Percentiles rank a stretch among this genome's conserved stretches.
phyloP scores from a whole-genome alignment of 2,329 filamentous ascomycete species.

The Neofusicoccum kwambonambiense region DNA sequence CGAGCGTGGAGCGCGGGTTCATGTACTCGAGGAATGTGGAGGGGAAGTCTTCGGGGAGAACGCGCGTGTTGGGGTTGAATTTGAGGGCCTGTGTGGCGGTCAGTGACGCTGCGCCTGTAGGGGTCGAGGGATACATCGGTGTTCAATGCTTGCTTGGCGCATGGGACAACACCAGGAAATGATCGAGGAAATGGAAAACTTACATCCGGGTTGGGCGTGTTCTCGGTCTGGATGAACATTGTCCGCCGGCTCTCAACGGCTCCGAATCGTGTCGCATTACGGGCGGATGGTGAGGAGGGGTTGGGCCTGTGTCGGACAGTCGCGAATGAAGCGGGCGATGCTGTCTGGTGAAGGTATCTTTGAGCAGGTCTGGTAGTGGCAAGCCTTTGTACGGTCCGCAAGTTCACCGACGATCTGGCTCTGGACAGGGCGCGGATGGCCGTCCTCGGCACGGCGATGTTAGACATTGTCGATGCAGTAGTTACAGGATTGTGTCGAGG shows the following conservation, averaged over 20 bases:
- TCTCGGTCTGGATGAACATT: conserved; percentile 97
- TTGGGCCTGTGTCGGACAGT: conserved; percentile 31
- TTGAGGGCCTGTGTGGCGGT: conserved; percentile 62
- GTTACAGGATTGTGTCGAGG: background rate
- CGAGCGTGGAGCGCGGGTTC: conserved; percentile 80
- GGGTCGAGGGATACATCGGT: no score
- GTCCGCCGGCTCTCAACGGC: conserved; percentile 52
- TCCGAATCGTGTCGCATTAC: background rate
- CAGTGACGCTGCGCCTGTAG: background rate
- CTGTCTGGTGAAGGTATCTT: conserved; percentile 34
- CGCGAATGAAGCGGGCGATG: conserved; percentile 33
- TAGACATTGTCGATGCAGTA: conserved; percentile 28
- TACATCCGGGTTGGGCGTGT: conserved; percentile 83
- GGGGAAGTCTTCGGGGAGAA: conserved; percentile 72
- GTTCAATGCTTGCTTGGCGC: background rate
- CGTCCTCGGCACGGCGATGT: conserved; percentile 28
- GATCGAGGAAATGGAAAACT: conserved; percentile 39
- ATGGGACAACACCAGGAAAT: background rate
- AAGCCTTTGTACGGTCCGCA: conserved; percentile 23
- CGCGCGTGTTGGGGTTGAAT: conserved; percentile 85
- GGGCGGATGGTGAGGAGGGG: conserved; percentile 27
- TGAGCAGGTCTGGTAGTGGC: conserved; percentile 26
- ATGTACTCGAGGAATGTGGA: conserved; percentile 90
- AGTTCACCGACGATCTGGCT: conserved; percentile 25
- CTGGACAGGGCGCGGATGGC: conserved; percentile 31